These are phyloP conservation scores for Escovopsis sp. DNA, from an alignment of 2,329 filamentous ascomycete species.

Conservation along the genomic window DNA sequence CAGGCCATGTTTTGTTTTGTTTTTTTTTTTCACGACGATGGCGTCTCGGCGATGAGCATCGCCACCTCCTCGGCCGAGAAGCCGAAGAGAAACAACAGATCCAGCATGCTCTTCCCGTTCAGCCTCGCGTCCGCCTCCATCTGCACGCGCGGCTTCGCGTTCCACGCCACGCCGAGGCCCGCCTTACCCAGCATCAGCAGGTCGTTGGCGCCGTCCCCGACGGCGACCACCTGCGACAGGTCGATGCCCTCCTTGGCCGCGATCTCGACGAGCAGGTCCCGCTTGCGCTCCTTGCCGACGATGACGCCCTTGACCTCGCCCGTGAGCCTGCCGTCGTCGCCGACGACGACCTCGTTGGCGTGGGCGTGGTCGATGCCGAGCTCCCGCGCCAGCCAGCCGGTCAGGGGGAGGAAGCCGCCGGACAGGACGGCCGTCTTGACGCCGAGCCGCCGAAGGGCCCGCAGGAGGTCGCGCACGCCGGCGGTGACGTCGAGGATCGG, in stretches of 20 bases:
- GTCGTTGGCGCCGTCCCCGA: conserved; percentile 75
- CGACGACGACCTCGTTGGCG: conserved; percentile 66
- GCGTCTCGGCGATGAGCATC: conserved; percentile 9
- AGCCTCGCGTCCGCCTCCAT: conserved; percentile 58
- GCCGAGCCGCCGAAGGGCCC: conserved; percentile 60
- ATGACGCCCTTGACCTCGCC: conserved; percentile 60
- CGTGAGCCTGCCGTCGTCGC: conserved; percentile 46
- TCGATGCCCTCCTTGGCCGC: conserved; percentile 51
- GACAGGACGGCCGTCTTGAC: conserved; percentile 83
- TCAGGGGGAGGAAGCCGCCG: conserved; percentile 82
- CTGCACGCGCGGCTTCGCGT: conserved; percentile 72
- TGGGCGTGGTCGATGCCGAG: conserved; percentile 77
- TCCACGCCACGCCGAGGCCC: conserved; percentile 67
- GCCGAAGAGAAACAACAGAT: conserved; percentile 62
- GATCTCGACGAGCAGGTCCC: conserved; percentile 55
- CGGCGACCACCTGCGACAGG: conserved; percentile 53
- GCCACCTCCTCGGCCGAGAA: conserved; percentile 47
- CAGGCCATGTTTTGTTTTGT: not conserved
- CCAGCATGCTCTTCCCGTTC: conserved; percentile 55
- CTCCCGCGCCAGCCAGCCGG: conserved; percentile 67
- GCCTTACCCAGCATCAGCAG: conserved; percentile 64
- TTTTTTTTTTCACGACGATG: not conserved
- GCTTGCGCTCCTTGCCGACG: conserved; percentile 63
- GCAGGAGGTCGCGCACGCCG: conserved; percentile 62
- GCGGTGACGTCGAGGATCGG: conserved; percentile 65